Base-by-base conservation (phyloP, 257 asterid genomes). In the Fraxinus pennsylvanica region DNA sequence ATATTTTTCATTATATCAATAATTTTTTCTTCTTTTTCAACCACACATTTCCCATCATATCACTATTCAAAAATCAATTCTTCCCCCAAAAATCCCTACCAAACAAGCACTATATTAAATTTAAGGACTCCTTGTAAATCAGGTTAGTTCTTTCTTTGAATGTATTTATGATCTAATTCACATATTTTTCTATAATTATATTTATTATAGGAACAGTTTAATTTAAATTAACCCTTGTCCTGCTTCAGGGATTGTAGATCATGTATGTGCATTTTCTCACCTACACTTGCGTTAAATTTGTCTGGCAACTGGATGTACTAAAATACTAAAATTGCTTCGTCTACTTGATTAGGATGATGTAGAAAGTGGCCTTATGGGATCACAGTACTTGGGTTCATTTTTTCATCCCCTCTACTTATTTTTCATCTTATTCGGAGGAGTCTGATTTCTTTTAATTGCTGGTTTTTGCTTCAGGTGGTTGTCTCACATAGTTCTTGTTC, bases 401-500 rank as follows among this genome's bases (percentile, higher is more conserved):
- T 81, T 54, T 79, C 33, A 4, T 8, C 25, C 14, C 68, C 72
- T 75, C 21, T 71, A 39, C 17, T 68, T 72, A 7, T 22, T 35
- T 39, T 66, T 66, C 41, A 33, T 71, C 72, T 74, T 82, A 70
- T 73, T 68, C 57, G 66, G 10, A 63, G 29, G 77, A 81, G 29
- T 72, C 77, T 79, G 21, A 81, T 82, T 65, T 67, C 17, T 74
- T 78, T 81, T 76, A 78, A 17, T 81, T 65, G 67, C 74, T 85
- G 81, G 30, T 77, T 83, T 79, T 79, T 84, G 81, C 76, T 81
- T 75, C 94, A 95, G 97, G 92, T 94, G 86, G 73, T 88, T 84
- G 76, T 91, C 98, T 39, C 89, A 93, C 90, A 95, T 95, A 77
- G 99, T 93, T 82, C 93, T 95, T 70, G 99, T 95, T 79, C 99